Conservation (phyloP, 352 stramenopile species). For the Hyaloperonospora brassicae region DNA sequence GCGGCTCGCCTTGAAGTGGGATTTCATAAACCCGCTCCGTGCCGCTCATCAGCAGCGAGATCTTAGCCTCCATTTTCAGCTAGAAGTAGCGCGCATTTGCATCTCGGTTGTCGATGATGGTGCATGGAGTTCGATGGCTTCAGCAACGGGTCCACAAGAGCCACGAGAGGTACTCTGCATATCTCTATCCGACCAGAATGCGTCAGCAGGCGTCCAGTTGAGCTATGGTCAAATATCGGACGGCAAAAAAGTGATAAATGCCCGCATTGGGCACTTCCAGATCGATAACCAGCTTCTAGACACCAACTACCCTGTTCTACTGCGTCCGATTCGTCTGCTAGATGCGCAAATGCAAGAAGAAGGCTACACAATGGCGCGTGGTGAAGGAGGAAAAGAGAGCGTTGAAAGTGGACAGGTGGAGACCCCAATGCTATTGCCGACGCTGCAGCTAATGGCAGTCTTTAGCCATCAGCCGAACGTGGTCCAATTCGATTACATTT, state of each 20-base stretch:
- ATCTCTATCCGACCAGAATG: slow-evolving; percentile 61
- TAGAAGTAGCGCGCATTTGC: slow-evolving; percentile 66
- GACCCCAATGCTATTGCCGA: slow-evolving; percentile 49
- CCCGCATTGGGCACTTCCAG: slow-evolving; percentile 68
- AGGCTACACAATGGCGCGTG: slow-evolving; percentile 20
- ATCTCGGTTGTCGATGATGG: slow-evolving; percentile 73
- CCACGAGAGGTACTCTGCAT: slow-evolving; percentile 67
- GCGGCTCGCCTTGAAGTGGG: slow-evolving; percentile 70
- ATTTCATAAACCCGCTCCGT: slow-evolving; percentile 49
- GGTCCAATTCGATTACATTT: slow-evolving; percentile 83
- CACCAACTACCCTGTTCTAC: slow-evolving; percentile 75
- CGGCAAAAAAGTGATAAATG: slow-evolving; percentile 70
- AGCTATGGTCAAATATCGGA: slow-evolving; percentile 66
- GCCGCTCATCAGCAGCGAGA: slow-evolving; percentile 38
- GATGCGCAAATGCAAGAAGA: slow-evolving; percentile 67
- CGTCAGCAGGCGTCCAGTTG: slow-evolving; percentile 64
- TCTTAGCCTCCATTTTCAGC: slow-evolving; percentile 55
- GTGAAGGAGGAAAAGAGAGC: slow-evolving; percentile 15
- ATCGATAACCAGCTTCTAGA: slow-evolving; percentile 82
- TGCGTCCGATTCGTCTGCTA: slow-evolving; percentile 58
- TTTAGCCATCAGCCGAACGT: slow-evolving; percentile 54
- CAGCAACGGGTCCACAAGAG: slow-evolving; percentile 25
- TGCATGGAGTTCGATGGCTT: slow-evolving; percentile 22
- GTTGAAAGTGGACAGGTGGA: slow-evolving; percentile 2
- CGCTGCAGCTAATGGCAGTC: slow-evolving; percentile 76